These are phyloP conservation scores for Schizonepeta tenuifolia DNA, from an alignment of 257 asterid species.

Conservation along the genomic window DNA sequence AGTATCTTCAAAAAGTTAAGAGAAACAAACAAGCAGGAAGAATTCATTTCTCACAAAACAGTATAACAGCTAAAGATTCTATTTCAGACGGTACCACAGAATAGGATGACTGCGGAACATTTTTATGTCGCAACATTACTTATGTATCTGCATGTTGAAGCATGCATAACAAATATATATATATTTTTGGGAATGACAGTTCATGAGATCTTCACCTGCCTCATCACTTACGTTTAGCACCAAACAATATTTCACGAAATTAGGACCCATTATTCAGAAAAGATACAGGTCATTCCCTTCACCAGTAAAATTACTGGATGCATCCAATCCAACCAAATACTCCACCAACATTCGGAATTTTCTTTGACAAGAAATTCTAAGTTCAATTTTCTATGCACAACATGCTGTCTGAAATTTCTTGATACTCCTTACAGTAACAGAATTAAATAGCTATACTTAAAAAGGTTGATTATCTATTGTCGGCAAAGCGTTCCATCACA, in stretches of 20 bases:
- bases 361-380: constrained; percentile 4
- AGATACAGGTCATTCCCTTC: background rate
- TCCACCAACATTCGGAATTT: background rate
- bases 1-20: constrained; percentile 69
- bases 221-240: background rate
- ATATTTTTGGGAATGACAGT: background rate
- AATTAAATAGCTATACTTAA: background rate
- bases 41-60: background rate
- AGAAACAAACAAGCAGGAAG: constrained; percentile 11
- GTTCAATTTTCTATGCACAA: background rate
- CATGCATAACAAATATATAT: background rate
- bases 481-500: constrained; percentile 4
- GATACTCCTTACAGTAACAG: constrained; percentile 1
- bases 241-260: constrained; percentile 3
- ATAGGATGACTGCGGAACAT: background rate
- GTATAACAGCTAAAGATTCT: constrained; percentile 18
- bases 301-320: background rate
- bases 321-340: background rate
- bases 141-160: constrained; percentile 16
- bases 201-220: constrained; percentile 11
- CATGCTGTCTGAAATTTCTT: background rate
- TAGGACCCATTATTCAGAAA: constrained; percentile 2
- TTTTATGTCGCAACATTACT: background rate
- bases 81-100: constrained; percentile 17
- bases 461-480: background rate